Evolutionary conservation across 2,329 filamentous ascomycete genomes (phyloP), one percentile per base, ranked within the genome.

Genomic region (Neopestalotiopsis sp.): DNA sequence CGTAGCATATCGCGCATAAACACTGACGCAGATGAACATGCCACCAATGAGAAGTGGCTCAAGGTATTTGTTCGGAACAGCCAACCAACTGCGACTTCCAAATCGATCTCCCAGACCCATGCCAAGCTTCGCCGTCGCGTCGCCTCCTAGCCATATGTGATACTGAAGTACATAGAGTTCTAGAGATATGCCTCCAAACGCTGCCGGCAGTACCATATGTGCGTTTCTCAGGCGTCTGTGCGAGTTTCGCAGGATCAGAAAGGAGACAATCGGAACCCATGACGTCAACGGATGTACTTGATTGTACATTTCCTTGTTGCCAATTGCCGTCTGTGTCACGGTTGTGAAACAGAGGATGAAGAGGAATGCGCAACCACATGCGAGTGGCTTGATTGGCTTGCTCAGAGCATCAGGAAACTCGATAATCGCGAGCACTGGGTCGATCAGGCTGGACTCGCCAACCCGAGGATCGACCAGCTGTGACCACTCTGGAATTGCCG

Each of bases 111-210:
- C 71, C 6, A 70, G 53, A 10, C 72, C 71, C 42, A 73, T 68
- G 66, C 81, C 74, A 7, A 91, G 81, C 4, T 87, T 72, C 0
- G 86, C 87, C 40, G 83, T 85, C 2, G 86, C 86, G 72, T 91
- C 88, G 2, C 84, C 87, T 1, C 87, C 88, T 9, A 91, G 83
- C 84, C 87, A 89, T 66, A 90, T 81, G 75, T 92, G 90, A 74
- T 86, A 86, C 71, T 90, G 88, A 49, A 91, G 79, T 5, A 89
- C 81, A 71, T 88, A 90, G 0, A 87, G 85, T 76, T 91, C 89
- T 1, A 90, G 82, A 0, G 88, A 88, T 69, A 84, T 85, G 5
- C 81, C 80, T 1, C 90, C 89, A 2, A 91, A 76, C 79, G 83
- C 87, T 0, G 86, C 84, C 34, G 88, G 88, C 1, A 83, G 71